A percentile compares a stretch with the other conserved stretches of the same genome.
These are phyloP conservation scores for Gypsophila paniculata DNA, from an alignment of 179 eudicot species.

Conservation along the genomic window DNA sequence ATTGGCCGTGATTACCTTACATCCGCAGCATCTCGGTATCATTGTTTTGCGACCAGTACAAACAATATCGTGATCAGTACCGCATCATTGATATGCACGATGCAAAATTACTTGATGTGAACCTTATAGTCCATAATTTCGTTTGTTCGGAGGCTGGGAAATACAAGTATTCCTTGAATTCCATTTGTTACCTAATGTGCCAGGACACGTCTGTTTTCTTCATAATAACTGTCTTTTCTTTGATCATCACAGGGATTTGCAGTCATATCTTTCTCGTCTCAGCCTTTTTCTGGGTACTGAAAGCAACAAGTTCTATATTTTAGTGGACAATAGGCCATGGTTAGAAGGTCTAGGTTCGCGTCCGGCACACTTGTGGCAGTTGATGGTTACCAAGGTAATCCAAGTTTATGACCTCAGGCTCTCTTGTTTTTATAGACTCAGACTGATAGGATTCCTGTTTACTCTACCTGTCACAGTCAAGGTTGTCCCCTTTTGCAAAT, in stretches of 20 bases:
- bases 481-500: constrained; percentile 93
- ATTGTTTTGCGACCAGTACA: neutral
- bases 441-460: constrained; percentile 13
- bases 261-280: constrained; percentile 90
- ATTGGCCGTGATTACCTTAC: neutral
- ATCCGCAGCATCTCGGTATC: neutral
- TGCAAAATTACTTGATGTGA: neutral
- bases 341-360: constrained; percentile 66
- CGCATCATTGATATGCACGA: neutral
- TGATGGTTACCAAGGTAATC: constrained; percentile 94
- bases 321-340: constrained; percentile 98
- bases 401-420: constrained; percentile 7
- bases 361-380: constrained; percentile 91
- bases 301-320: constrained; percentile 66
- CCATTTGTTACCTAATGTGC: neutral
- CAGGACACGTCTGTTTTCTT: neutral
- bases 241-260: constrained; percentile 65
- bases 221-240: constrained; percentile 14
- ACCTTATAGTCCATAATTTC: neutral
- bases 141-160: neutral
- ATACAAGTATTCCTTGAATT: neutral
- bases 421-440: constrained; percentile 14
- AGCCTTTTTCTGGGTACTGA: constrained; percentile 68
- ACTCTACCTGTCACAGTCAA: constrained; percentile 49
- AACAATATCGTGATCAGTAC: neutral